Evolutionary conservation across 2,329 filamentous ascomycete species (phyloP).

Genomic region (Gaeumannomyces sp.): DNA sequence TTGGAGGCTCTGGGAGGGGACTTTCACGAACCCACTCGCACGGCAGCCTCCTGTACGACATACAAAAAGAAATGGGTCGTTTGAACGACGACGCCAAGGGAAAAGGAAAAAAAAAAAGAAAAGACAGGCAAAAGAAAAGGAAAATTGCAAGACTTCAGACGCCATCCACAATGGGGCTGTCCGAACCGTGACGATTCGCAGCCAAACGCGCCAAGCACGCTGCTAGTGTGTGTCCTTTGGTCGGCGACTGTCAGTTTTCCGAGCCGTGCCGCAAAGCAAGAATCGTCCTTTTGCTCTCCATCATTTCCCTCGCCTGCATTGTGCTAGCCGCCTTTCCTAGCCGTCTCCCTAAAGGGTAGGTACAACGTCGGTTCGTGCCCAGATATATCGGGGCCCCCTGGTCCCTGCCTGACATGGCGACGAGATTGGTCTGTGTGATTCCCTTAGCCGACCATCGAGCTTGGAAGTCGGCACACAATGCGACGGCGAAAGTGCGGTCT

Average conservation of each 20-base stretch:
- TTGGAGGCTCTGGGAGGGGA: slow-evolving; percentile 11
- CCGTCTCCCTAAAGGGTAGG: background rate
- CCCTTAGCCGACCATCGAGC: background rate
- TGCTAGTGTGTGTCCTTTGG: background rate
- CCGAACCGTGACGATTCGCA: background rate
- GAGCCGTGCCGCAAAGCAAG: background rate
- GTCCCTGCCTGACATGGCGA: background rate
- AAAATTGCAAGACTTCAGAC: background rate
- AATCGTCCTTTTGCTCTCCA: background rate
- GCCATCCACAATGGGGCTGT: background rate
- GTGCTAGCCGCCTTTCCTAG: background rate
- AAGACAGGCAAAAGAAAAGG: background rate
- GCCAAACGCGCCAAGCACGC: background rate
- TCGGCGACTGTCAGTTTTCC: background rate
- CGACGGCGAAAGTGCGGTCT: background rate
- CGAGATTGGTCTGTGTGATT: background rate
- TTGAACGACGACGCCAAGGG: background rate
- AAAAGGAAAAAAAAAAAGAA: no score
- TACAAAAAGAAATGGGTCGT: background rate
- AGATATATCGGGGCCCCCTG: background rate
- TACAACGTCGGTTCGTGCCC: background rate
- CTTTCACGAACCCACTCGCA: slow-evolving; percentile 8
- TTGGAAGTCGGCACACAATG: background rate
- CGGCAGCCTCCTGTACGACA: slow-evolving; percentile 7
- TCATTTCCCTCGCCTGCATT: background rate